These are phyloP conservation scores for Vicia villosa DNA, from an alignment of 306 rosid genomes.

Conservation along the genomic window DNA sequence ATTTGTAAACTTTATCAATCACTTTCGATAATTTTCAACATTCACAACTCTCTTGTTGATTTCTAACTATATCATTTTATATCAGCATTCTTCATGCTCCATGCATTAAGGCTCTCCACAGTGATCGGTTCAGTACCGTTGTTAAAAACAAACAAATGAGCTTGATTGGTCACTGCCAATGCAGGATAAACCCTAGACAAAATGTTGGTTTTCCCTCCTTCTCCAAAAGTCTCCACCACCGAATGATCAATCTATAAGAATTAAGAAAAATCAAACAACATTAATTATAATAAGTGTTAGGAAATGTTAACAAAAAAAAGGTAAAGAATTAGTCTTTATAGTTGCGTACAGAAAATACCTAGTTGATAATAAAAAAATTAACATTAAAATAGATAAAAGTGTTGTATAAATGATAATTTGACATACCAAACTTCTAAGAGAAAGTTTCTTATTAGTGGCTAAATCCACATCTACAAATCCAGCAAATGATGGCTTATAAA, in stretches of 20 bases:
- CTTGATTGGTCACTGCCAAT: constrained; percentile 45
- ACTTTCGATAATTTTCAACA: too few species aligned
- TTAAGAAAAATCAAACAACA: background rate
- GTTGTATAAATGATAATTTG: background rate
- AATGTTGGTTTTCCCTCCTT: constrained; percentile 75
- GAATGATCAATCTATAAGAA: constrained; percentile 82
- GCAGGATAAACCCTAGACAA: constrained; percentile 78
- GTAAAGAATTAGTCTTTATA: too few species aligned
- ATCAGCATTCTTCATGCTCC: constrained; percentile 67
- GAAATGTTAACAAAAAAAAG: background rate
- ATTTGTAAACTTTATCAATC: too few species aligned
- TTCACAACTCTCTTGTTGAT: too few species aligned
- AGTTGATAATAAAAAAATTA: too few species aligned
- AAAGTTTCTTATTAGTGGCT: constrained; percentile 51
- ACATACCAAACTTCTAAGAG: constrained; percentile 84
- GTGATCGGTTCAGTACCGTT: constrained; percentile 69
- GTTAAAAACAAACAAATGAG: constrained; percentile 76
- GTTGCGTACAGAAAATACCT: too few species aligned
- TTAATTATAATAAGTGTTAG: background rate
- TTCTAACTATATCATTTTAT: background rate
- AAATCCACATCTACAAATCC: constrained; percentile 78
- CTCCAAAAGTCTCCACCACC: constrained; percentile 82
- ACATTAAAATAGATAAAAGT: background rate
- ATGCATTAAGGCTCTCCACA: constrained; percentile 59
- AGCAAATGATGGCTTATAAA: constrained; percentile 77